These are phyloP conservation scores for Aspergillus uvarum DNA, from an alignment of 2,329 filamentous ascomycete genomes.

Conservation along the genomic window DNA sequence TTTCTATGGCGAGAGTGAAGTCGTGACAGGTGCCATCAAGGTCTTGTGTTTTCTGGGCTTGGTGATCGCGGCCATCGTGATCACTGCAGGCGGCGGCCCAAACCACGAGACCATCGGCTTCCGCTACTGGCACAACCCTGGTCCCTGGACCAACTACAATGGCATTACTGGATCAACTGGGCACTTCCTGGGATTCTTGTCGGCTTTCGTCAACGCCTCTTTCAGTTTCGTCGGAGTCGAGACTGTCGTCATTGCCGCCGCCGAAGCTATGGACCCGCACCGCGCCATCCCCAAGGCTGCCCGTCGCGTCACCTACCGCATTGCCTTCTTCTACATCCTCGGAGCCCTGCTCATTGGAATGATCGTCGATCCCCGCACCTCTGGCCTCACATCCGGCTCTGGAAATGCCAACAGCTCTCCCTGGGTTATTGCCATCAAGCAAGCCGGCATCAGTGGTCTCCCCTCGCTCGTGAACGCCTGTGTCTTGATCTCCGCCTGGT, in stretches of 20 bases:
- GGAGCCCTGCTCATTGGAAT: slow-evolving; percentile 32
- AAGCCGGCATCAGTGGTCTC: slow-evolving; percentile 35
- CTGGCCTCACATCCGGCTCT: slow-evolving; percentile 23
- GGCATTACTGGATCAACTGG: slow-evolving; percentile 34
- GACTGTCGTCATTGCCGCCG: slow-evolving; percentile 41
- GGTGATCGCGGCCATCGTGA: slow-evolving; percentile 33
- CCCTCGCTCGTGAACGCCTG: slow-evolving; percentile 38
- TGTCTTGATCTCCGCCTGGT: slow-evolving; percentile 42
- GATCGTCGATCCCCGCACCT: slow-evolving; percentile 28
- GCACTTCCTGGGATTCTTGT: slow-evolving; percentile 37
- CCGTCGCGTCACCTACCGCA: slow-evolving; percentile 42
- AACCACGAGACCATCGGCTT: slow-evolving; percentile 34
- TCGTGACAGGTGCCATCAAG: slow-evolving; percentile 33
- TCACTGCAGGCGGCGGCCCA: slow-evolving; percentile 35
- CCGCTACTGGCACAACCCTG: slow-evolving; percentile 37
- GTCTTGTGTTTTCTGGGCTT: slow-evolving; percentile 33
- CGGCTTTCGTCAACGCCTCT: slow-evolving; percentile 43
- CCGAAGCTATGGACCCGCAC: slow-evolving; percentile 42
- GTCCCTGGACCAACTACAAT: slow-evolving; percentile 34
- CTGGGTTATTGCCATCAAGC: slow-evolving; percentile 36
- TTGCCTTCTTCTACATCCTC: slow-evolving; percentile 41
- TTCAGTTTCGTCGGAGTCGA: slow-evolving; percentile 46
- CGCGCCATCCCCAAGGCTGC: slow-evolving; percentile 43
- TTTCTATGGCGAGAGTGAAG: slow-evolving; percentile 36
- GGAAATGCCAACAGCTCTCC: slow-evolving; percentile 36